Percentiles rank a stretch among this genome's conserved stretches.
Conservation (phyloP, 2,329 filamentous ascomycete genomes). For the Pseudogymnoascus sp. region DNA sequence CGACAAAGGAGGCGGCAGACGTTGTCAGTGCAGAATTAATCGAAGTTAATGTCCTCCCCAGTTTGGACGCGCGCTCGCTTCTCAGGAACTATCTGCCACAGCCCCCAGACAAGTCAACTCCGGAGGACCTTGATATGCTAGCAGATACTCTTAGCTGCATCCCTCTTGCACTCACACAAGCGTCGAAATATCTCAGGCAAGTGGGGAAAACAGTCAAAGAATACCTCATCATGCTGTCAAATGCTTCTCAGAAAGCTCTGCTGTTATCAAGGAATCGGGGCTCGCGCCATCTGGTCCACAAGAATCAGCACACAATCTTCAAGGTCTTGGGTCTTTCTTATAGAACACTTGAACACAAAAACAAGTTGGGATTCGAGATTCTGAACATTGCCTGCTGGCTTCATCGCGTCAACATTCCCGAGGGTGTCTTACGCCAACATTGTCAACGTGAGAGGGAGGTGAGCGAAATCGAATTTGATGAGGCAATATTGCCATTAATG, state of each 20-base stretch:
- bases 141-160: background rate
- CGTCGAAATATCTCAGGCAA: background rate
- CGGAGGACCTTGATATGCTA: background rate
- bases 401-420: background rate
- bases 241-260: background rate
- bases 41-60: background rate
- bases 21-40: background rate
- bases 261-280: background rate
- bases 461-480: background rate
- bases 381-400: background rate
- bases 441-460: background rate
- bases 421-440: background rate
- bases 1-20: background rate
- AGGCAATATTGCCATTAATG: background rate
- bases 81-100: background rate
- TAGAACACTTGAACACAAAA: background rate
- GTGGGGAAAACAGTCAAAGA: background rate
- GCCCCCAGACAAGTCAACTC: background rate
- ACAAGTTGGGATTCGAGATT: background rate
- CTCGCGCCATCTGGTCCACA: background rate
- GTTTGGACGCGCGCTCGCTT: background rate
- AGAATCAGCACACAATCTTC: background rate
- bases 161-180: background rate
- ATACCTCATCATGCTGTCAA: background rate
- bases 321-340: background rate